These are phyloP conservation scores for Lenzites betulinus DNA, from an alignment of 768 basidiomycete genomes.

Conservation along the genomic window DNA sequence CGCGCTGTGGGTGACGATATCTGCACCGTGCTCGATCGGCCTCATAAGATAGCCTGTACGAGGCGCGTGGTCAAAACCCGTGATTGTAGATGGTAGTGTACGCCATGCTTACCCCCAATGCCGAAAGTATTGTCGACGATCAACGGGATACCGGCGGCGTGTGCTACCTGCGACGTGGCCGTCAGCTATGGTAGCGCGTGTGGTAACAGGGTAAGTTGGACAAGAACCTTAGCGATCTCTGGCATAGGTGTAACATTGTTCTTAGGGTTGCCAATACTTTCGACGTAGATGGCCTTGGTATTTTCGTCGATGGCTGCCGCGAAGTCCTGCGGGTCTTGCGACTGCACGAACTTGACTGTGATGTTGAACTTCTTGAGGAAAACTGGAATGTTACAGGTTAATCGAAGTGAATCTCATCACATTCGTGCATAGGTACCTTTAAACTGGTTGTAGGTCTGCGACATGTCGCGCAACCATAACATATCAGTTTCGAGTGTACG, in stretches of 20 bases:
- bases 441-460: slow-evolving; percentile 69
- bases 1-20: slow-evolving; percentile 77
- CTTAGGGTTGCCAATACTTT: slow-evolving; percentile 79
- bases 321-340: slow-evolving; percentile 57
- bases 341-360: slow-evolving; percentile 62
- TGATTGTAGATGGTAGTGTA: no score
- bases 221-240: slow-evolving; percentile 60
- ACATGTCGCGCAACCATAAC: no score
- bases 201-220: no score
- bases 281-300: slow-evolving; percentile 76
- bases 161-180: slow-evolving; percentile 57
- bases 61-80: no score
- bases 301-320: slow-evolving; percentile 71
- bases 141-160: slow-evolving; percentile 69
- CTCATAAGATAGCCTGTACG: slow-evolving; percentile 57
- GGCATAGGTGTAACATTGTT: slow-evolving; percentile 67
- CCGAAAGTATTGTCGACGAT: slow-evolving; percentile 85
- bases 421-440: slow-evolving; percentile 45
- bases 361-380: slow-evolving; percentile 75
- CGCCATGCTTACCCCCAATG: slow-evolving; percentile 59
- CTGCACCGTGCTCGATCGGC: slow-evolving; percentile 75
- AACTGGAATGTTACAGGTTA: slow-evolving; percentile 37
- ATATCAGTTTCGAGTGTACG: not conserved
- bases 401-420: not conserved
- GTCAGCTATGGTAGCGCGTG: not conserved